Evolutionary conservation across 2,329 filamentous ascomycete species (phyloP).

Genomic region (Arthrobotrys megalospora): DNA sequence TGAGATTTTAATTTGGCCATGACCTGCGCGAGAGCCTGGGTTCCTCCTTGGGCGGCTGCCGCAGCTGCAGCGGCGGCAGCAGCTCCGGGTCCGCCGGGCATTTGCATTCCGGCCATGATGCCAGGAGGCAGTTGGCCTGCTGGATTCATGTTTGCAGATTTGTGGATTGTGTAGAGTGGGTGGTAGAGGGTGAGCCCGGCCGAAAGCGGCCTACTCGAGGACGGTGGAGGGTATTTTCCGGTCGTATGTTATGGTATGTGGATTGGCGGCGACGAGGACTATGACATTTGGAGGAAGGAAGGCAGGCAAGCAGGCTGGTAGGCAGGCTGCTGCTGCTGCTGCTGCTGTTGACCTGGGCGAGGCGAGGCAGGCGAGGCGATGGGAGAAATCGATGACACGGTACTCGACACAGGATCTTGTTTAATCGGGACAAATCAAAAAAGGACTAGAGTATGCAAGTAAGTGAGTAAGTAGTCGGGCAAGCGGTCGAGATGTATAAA

Average conservation of each 20-base stretch:
- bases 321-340: not conserved
- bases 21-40: constrained; percentile 30
- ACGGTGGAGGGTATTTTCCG: not conserved
- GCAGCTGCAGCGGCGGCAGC: constrained; percentile 16
- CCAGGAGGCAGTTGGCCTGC: constrained; percentile 40
- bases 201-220: constrained; percentile 24
- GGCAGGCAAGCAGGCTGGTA: no score
- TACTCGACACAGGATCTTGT: not conserved
- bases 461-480: not conserved
- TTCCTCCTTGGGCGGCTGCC: constrained; percentile 16
- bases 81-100: constrained; percentile 5
- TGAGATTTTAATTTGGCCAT: constrained; percentile 43
- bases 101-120: constrained; percentile 38
- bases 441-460: no score
- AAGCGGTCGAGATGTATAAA: not conserved
- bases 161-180: no score
- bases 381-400: not conserved
- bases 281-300: no score
- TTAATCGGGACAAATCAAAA: not conserved
- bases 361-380: constrained; percentile 2
- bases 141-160: constrained; percentile 32
- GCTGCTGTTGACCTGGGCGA: not conserved
- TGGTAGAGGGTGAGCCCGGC: constrained; percentile 4
- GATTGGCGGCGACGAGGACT: no score
- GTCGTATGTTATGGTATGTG: not conserved